Evolutionary conservation across 2,329 filamentous ascomycete species (phyloP).

Genomic region (Neofusicoccum umdonicola): DNA sequence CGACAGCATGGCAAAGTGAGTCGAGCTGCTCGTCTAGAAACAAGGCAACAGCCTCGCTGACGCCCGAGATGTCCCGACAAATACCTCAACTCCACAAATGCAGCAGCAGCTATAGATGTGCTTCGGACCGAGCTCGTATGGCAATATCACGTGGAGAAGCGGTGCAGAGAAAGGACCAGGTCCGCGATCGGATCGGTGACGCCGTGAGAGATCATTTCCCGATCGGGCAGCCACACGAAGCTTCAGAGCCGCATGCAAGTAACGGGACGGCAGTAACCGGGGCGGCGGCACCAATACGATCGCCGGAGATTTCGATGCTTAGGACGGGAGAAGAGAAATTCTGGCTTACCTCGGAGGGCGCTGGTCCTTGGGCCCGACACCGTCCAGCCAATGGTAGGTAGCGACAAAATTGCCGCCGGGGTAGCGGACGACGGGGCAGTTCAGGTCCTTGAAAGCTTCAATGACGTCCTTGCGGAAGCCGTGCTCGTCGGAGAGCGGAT

Average conservation of each 20-base stretch:
- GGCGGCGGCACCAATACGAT: neutral
- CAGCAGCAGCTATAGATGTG: neutral
- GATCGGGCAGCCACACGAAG: neutral
- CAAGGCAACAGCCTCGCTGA: neutral
- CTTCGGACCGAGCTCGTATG: neutral
- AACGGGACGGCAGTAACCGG: neutral
- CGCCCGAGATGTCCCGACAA: neutral
- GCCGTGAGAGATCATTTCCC: neutral
- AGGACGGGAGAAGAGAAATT: neutral
- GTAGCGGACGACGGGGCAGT: conserved; percentile 75
- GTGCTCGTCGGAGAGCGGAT: conserved; percentile 67
- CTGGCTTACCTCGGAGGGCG: conserved; percentile 55
- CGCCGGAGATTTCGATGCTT: neutral
- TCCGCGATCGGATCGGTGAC: neutral
- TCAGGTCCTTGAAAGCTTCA: conserved; percentile 67
- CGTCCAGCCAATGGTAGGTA: conserved; percentile 83
- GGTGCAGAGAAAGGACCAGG: neutral
- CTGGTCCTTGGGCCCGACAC: conserved; percentile 69
- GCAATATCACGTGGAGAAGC: neutral
- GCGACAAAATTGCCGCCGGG: conserved; percentile 83
- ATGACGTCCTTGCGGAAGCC: conserved; percentile 81
- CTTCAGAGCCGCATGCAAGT: conserved; percentile 12
- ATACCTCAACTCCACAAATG: neutral
- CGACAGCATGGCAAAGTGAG: neutral
- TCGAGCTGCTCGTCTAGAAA: neutral